A percentile compares a stretch with the other conserved stretches of the same genome.
These are phyloP conservation scores for Hanseniaspora sp. DNA, from an alignment of 1,139 yeast species.

Conservation along the genomic window DNA sequence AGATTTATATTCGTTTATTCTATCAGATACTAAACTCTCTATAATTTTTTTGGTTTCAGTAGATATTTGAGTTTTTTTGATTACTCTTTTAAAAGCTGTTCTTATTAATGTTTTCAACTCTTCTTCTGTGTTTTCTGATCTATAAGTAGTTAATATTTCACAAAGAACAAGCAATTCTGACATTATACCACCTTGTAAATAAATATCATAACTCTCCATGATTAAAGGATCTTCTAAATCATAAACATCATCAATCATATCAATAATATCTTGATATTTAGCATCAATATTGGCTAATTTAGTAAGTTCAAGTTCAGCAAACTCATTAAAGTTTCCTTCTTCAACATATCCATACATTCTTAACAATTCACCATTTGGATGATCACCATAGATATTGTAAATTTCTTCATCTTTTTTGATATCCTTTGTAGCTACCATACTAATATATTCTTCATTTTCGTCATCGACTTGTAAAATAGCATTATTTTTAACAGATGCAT, in stretches of 20 bases:
- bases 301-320: slow-evolving; percentile 48
- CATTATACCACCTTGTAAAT: slow-evolving; percentile 43
- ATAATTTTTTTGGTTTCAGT: slow-evolving; percentile 30
- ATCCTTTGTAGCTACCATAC: slow-evolving; percentile 57
- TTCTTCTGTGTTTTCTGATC: slow-evolving; percentile 24
- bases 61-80: slow-evolving; percentile 31
- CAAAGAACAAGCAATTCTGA: slow-evolving; percentile 46
- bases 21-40: slow-evolving; percentile 18
- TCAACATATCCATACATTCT: slow-evolving; percentile 91
- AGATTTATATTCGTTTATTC: slow-evolving; percentile 23
- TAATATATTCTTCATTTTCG: slow-evolving; percentile 30
- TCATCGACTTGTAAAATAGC: slow-evolving; percentile 11
- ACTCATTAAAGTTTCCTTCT: slow-evolving; percentile 65
- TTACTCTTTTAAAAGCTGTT: slow-evolving; percentile 23
- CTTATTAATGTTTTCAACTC: slow-evolving; percentile 22
- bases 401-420: slow-evolving; percentile 62
- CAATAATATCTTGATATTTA: slow-evolving; percentile 1
- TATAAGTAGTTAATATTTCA: slow-evolving; percentile 32
- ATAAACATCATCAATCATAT: slow-evolving; percentile 3
- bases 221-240: slow-evolving; percentile 37
- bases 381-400: slow-evolving; percentile 80
- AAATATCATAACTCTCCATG: slow-evolving; percentile 54
- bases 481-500: slow-evolving; percentile 36
- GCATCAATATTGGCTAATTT: background rate
- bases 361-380: slow-evolving; percentile 77